A percentile compares a stretch with the other conserved stretches of the same genome.
Evolutionary conservation across 1,284 basidiomycete genomes (phyloP).

Genomic region (Austroboletus novae-zelandiae): DNA sequence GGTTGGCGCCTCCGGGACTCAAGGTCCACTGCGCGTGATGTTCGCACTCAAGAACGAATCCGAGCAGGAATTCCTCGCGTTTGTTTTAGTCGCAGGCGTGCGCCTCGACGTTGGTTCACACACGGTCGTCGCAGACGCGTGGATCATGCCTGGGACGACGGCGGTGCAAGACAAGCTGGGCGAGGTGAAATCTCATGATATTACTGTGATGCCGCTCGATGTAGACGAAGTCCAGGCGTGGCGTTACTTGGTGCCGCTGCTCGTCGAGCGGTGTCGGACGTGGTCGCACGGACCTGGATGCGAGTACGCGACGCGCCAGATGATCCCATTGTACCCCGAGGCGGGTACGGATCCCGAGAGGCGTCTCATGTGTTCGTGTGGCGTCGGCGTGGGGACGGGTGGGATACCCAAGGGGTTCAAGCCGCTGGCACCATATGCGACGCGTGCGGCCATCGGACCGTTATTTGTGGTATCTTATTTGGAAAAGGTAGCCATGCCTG

Average conservation of each 20-base stretch:
- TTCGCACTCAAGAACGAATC: constrained; percentile 33
- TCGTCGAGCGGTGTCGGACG: constrained; percentile 50
- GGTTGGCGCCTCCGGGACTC: constrained; percentile 21
- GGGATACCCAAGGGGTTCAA: constrained; percentile 26
- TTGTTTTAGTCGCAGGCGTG: constrained; percentile 42
- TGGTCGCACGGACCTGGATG: constrained; percentile 49
- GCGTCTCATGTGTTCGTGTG: constrained; percentile 48
- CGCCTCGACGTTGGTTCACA: constrained; percentile 45
- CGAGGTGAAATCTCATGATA: constrained; percentile 7
- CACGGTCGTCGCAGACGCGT: constrained; percentile 45
- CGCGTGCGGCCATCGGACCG: constrained; percentile 46
- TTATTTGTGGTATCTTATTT: constrained; percentile 47
- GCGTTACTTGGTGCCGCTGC: constrained; percentile 45
- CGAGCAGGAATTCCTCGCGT: constrained; percentile 27
- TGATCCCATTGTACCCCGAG: constrained; percentile 31
- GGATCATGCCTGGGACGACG: constrained; percentile 37
- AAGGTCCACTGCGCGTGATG: constrained; percentile 14
- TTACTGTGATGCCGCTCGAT: constrained; percentile 15
- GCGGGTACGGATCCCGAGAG: constrained; percentile 25
- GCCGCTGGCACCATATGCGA: constrained; percentile 38
- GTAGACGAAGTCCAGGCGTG: constrained; percentile 38
- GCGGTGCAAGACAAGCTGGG: constrained; percentile 1
- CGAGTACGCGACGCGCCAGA: constrained; percentile 38
- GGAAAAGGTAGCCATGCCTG: constrained; percentile 32
- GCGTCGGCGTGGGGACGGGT: constrained; percentile 39